Base-by-base conservation (phyloP, 257 asterid genomes). In the Prunella vulgaris region DNA sequence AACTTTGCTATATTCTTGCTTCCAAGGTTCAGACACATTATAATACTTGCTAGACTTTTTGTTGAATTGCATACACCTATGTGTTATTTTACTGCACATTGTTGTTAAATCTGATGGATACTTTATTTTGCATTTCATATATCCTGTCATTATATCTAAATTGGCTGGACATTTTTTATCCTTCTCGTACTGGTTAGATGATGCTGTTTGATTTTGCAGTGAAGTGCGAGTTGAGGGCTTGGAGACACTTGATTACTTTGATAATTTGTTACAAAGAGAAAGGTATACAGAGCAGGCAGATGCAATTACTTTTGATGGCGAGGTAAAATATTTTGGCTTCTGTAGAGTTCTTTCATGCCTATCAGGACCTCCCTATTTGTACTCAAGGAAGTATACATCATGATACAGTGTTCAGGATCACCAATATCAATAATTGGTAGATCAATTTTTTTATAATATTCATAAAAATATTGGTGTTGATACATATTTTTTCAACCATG, bases 171-270 rank as follows among this genome's bases (percentile, higher is more conserved):
- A 52, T 14, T 18, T 25, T 66, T 77, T 72, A 46, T 65, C 68
- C 58, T 71, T 69, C 18, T 54, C 74, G 71, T 80, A 75, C 77
- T 2, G 71, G 80, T 70, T 72, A 53, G 68, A 59, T 84, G 78
- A 81, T 68, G 62, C 82, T 48, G 65, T 85, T 78, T 82, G 72
- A 76, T 85, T 51, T 84, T 84, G 74, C 87, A 90, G 97, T 81
- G 97, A 90, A 77, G 95, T 90, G 71, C 93, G 95, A 15, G 87
- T 90, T 35, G 97, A 90, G 82, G 97, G 97, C 74, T 86, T 90
- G 87, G 97, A 90, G 86, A 90, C 97, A n/a, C 95, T 87, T 46
- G 93, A 87, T 70, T 90, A 87, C 86, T 83, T 87, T 9, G 93
- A 90, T 66, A 81, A 87, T 78, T 73, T 90, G 85, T 70, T 62